A percentile compares a stretch with the other conserved stretches of the same genome.
Evolutionary conservation across 306 rosid genomes (phyloP).

Genomic region (Vachellia pachyceras): DNA sequence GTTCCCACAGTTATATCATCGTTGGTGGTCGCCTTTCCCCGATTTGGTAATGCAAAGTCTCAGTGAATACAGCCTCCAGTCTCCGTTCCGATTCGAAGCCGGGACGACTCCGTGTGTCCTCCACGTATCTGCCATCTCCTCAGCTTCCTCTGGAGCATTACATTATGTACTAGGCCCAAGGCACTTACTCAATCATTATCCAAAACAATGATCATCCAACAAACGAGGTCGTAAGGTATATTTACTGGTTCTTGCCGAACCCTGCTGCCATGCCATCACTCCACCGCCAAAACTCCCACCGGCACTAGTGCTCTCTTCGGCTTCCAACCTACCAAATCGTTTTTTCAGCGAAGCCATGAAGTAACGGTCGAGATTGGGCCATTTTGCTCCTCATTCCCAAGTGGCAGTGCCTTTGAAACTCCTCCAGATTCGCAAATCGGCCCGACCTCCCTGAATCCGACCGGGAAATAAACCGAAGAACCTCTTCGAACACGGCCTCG

Average conservation of each 20-base stretch:
- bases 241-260: background rate
- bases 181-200: background rate
- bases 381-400: slow-evolving; percentile 46
- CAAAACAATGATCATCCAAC: background rate
- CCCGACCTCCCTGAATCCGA: slow-evolving; percentile 52
- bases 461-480: slow-evolving; percentile 59
- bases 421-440: slow-evolving; percentile 52
- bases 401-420: slow-evolving; percentile 62
- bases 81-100: slow-evolving; percentile 52
- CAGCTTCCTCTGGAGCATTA: slow-evolving; percentile 49
- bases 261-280: slow-evolving; percentile 10
- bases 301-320: background rate
- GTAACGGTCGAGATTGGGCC: slow-evolving; percentile 75
- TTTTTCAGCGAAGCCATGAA: slow-evolving; percentile 57
- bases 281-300: slow-evolving; percentile 12
- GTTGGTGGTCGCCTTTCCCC: background rate
- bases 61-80: slow-evolving; percentile 10
- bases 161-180: background rate
- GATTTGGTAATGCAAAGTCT: background rate
- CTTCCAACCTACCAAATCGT: slow-evolving; percentile 46
- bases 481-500: slow-evolving; percentile 68
- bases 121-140: slow-evolving; percentile 56
- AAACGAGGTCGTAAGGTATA: background rate
- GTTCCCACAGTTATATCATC: background rate
- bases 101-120: slow-evolving; percentile 80